Base-by-base conservation (phyloP, 2,329 filamentous ascomycete genomes). In the Fusarium newnesense region DNA sequence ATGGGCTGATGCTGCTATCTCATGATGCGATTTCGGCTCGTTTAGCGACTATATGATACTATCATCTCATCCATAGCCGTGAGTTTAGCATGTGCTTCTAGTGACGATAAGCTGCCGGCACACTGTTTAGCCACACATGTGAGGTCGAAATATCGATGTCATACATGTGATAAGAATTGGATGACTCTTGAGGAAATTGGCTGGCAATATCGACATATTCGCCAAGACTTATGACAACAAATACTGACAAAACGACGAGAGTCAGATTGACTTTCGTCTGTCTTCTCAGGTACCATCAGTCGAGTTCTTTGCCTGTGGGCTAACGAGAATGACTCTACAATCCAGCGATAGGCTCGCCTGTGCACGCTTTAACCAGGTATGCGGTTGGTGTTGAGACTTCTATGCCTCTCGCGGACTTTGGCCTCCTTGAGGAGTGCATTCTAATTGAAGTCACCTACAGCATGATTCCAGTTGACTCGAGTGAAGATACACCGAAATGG, bases 81-180 rank as follows among this genome's bases (percentile, higher is more conserved):
- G 10, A 24, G 21, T 18, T 13, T n/a, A n/a, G 30, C 40, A 49
- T 49, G 40, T 49, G 40, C 40, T 36, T 49, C 1, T 10, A 13
- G 21, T 4, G 18, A 36, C 1, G 8, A 19, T 28, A 49, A 42
- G 19, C 0, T 40, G 2, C 4, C 19, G 13, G 16, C 0, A 15
- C 2, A 18, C 2, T 28, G 13, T 40, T 0, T 19, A 42, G 50
- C 19, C 3, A 18, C 36, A 42, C 26, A n/a, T 54, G 36, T 30
- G 50, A 54, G 36, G 26, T n/a, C 21, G 19, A 30, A 21, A 9
- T 40, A 40, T 7, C 2, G 50, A 37, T 53, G 34, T 39, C 34
- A 36, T n/a, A 28, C 24, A n/a, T 40, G 34, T 40, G 50, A 54
- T 28, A 30, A 13, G 50, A 7, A 54, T 24, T 36, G 7, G 19